Evolutionary conservation across 805 yeast genomes (phyloP).

Genomic region (Kregervanrija delftensis): DNA sequence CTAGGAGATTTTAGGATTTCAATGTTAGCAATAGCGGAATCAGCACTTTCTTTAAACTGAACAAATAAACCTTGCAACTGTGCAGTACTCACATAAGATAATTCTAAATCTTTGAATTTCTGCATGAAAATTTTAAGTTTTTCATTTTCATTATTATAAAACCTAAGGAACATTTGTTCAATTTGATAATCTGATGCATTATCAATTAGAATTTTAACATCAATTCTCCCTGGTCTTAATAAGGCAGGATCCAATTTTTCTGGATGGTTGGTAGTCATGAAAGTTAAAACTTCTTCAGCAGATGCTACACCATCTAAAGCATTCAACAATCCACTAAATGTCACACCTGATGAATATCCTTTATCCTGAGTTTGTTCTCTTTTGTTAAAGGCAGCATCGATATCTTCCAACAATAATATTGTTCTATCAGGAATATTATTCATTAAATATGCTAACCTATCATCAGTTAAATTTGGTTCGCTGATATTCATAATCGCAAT

Average conservation of each 20-base stretch:
- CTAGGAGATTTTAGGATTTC: constrained; percentile 34
- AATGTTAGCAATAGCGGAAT: constrained; percentile 64
- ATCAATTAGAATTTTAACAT: constrained; percentile 71
- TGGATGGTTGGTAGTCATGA: constrained; percentile 98
- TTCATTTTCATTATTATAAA: constrained; percentile 59
- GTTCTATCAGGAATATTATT: constrained; percentile 92
- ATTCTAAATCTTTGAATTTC: constrained; percentile 39
- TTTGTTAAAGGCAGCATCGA: constrained; percentile 90
- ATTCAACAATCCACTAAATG: constrained; percentile 88
- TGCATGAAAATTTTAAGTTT: constrained; percentile 47
- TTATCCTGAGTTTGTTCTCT: constrained; percentile 70
- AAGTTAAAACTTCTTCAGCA: constrained; percentile 92
- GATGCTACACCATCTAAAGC: constrained; percentile 97
- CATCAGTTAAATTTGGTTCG: constrained; percentile 90
- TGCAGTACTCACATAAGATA: constrained; percentile 73
- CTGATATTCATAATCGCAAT: constrained; percentile 89
- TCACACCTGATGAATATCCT: constrained; percentile 83
- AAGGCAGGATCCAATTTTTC: constrained; percentile 90
- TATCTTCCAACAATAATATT: constrained; percentile 79
- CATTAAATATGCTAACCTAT: constrained; percentile 89
- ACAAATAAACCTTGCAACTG: constrained; percentile 94
- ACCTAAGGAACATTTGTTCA: constrained; percentile 75
- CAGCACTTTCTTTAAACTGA: constrained; percentile 79
- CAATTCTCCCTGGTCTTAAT: constrained; percentile 91
- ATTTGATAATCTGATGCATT: constrained; percentile 85